These are phyloP conservation scores for Lecanicillium sp. DNA, from an alignment of 2,329 filamentous ascomycete genomes.

Conservation along the genomic window DNA sequence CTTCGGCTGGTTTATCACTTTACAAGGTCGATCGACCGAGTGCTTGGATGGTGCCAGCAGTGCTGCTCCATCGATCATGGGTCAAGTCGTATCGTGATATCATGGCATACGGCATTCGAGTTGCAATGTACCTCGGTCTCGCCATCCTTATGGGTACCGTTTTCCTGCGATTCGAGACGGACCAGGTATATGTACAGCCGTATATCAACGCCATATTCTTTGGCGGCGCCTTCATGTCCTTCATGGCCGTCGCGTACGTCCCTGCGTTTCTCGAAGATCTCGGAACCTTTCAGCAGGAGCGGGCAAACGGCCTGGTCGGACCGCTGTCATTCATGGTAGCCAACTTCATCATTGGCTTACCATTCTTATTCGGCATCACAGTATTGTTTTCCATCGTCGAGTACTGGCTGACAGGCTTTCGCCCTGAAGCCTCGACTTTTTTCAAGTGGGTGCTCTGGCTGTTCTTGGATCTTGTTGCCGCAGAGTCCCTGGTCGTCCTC, in stretches of 20 bases:
- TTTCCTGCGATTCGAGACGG: slow-evolving; percentile 62
- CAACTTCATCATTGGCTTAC: slow-evolving; percentile 76
- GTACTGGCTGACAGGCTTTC: slow-evolving; percentile 77
- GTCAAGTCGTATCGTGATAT: slow-evolving; percentile 81
- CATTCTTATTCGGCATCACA: slow-evolving; percentile 72
- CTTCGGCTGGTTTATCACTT: slow-evolving; percentile 14
- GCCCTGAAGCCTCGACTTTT: slow-evolving; percentile 55
- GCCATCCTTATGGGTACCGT: slow-evolving; percentile 86
- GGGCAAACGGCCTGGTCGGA: slow-evolving; percentile 73
- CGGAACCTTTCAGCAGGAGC: slow-evolving; percentile 65
- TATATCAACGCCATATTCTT: slow-evolving; percentile 79
- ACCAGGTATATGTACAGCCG: slow-evolving; percentile 67
- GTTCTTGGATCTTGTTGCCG: slow-evolving; percentile 74
- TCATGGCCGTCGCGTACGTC: slow-evolving; percentile 80
- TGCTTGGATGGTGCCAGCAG: slow-evolving; percentile 42
- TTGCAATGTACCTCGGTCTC: slow-evolving; percentile 69
- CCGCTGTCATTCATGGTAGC: slow-evolving; percentile 63
- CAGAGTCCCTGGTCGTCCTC: slow-evolving; percentile 74
- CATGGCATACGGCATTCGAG: slow-evolving; percentile 72
- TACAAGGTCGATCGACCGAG: slow-evolving; percentile 30
- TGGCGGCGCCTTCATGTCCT: slow-evolving; percentile 66
- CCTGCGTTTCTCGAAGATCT: slow-evolving; percentile 77
- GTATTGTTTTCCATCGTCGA: slow-evolving; percentile 65
- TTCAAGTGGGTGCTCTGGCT: slow-evolving; percentile 77
- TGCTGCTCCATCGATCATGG: slow-evolving; percentile 68